Base-by-base conservation (phyloP, 169 alveolate species). In the Fabrea salina region DNA sequence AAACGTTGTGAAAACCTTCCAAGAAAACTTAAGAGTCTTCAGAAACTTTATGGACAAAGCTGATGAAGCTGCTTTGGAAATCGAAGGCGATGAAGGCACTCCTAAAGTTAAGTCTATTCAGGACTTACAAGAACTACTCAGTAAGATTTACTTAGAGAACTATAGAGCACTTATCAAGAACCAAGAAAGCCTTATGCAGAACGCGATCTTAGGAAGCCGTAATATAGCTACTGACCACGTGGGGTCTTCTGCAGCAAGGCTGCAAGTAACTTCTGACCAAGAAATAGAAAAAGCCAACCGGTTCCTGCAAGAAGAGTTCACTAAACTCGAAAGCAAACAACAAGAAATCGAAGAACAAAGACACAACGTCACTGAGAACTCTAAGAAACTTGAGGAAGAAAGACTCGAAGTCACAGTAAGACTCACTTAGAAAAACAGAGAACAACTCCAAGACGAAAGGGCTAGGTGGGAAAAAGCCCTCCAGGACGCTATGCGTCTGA, bases 281-380 rank as follows among this genome's bases (percentile, higher is more conserved):
- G 78, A 68, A 47, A 68, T 68, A 8, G 57, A 68, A 40, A 68
- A 68, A 43, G 32, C 78, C 13, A 43, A 68, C 25, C 25, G 61
- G 35, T 44, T 68, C 44, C 39, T 68, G 8, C 57, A 68, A 30
- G 78, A 68, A 19, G 78, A 68, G 78, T 68, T 40, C 30, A n/a
- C 27, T 19, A 68, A 68, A 43, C 30, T 68, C 1, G 78, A 68
- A 47, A 1, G 37, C 13, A 68, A 68, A 30, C 78, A 68, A 43
- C 61, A 40, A 44, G 78, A 68, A 68, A 68, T 68, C 44, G 78
- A 68, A 30, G 57, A 68, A 43, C 64, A 68, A n/a, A 37, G 78
- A 37, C 41, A 43, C 19, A n/a, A 25, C 8, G 61, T 68, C 32
- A 16, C 78, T n/a, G 78, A 68, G 7, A 27, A n/a, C 16, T 13